Evolutionary conservation across 1,139 yeast genomes (phyloP), one percentile per base, ranked within the genome.

Genomic region (Nadsonia commutata): DNA sequence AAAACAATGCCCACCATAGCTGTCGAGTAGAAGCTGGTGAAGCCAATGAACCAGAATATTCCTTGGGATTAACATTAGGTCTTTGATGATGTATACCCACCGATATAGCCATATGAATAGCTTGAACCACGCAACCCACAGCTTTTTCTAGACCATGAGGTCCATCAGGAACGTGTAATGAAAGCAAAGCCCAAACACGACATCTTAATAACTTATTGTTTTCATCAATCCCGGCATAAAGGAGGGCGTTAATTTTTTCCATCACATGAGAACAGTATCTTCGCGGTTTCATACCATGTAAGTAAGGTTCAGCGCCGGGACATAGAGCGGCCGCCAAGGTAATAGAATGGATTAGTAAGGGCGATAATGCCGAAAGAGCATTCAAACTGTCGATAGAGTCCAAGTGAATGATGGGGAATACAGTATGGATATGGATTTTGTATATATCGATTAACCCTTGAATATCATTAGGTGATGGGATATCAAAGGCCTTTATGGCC

Each of bases 1-100:
- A 56, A 56, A 64, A 65, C 27, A 67, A 52, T 31, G 64, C 54
- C 68, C 70, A 65, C 69, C 70, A 67, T 21, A 67, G 52, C 40
- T 57, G 57, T 31, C 57, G 54, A 21, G 59, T 45, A 39, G 60
- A 57, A 3, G 56, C 53, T 11, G n/a, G 9, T 11, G 33, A 27
- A 11, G n/a, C 9, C n/a, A 27, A 27, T 13, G 33, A 27, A 27
- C 33, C n/a, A 16, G 9, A 27, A 27, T 27, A 27, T 11, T 27
- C 33, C 5, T 27, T 16, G 43, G 57, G 58, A 43, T 61, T 63
- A 18, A 55, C 50, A 47, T 58, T 58, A 1, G 59, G 56, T 17
- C 60, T 48, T 40, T 60, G 58, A 48, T 64, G 66, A 46, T 67
- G 71, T 21, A 67, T 56, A 1, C 67, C 68, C 31, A 66, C 50